These are phyloP conservation scores for Debaryomyces sp. DNA, from an alignment of 1,139 yeast species.

Conservation along the genomic window DNA sequence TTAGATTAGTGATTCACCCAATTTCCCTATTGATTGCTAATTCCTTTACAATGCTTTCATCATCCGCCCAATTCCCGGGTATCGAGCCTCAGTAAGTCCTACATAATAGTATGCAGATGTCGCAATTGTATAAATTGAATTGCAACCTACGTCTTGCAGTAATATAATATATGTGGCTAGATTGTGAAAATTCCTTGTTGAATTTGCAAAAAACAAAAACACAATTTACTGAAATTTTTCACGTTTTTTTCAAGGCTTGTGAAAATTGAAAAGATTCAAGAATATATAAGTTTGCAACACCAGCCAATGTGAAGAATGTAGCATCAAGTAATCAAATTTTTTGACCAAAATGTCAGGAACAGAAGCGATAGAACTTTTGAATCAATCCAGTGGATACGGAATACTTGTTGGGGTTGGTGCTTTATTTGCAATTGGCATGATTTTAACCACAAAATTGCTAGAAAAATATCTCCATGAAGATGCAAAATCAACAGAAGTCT, in stretches of 20 bases:
- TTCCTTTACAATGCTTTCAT: too few species aligned
- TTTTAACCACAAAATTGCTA: constrained; percentile 27
- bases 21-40: too few species aligned
- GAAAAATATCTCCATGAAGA: constrained; percentile 29
- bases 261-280: too few species aligned
- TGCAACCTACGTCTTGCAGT: background rate
- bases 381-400: constrained; percentile 32
- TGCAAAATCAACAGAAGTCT: constrained; percentile 32
- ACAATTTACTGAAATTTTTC: background rate
- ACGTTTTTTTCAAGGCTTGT: background rate
- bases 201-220: background rate
- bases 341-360: background rate
- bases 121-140: background rate
- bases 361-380: constrained; percentile 17
- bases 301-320: background rate
- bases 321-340: too few species aligned
- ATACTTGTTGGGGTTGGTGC: constrained; percentile 34
- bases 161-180: background rate
- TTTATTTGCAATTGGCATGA: constrained; percentile 32
- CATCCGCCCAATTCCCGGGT: background rate
- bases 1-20: too few species aligned
- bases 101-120: background rate
- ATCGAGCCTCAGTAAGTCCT: background rate
- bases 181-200: background rate
- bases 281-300: background rate